These are phyloP conservation scores for Oryza officinalis DNA, from an alignment of 176 grass and related monocot species.

Conservation along the genomic window DNA sequence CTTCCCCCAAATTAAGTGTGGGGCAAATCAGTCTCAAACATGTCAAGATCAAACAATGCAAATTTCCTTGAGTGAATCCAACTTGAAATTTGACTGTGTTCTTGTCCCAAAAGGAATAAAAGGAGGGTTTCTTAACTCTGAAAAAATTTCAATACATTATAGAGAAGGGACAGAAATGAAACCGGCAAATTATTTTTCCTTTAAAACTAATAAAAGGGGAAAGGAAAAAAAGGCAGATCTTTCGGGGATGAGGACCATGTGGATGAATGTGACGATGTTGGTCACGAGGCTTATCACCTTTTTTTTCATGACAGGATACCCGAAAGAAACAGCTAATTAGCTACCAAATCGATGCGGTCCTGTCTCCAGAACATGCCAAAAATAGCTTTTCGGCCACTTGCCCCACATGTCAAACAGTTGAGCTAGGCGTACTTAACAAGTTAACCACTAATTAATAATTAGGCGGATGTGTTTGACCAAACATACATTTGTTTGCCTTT, in stretches of 20 bases:
- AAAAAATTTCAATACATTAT: too few relatives aligned
- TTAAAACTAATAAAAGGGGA: background rate
- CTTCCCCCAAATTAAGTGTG: too few relatives aligned
- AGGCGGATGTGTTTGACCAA: background rate
- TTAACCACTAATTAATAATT: background rate
- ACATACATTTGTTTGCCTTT: background rate
- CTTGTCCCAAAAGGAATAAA: too few relatives aligned
- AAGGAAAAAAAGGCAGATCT: background rate
- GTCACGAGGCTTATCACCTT: background rate
- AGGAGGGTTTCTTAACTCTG: too few relatives aligned
- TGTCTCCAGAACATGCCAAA: constrained; percentile 11
- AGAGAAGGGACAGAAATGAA: background rate
- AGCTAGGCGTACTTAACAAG: background rate
- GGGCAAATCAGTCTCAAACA: too few relatives aligned
- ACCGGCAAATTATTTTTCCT: background rate
- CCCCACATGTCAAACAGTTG: constrained; percentile 25
- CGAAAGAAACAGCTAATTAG: background rate
- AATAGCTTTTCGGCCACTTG: constrained; percentile 2
- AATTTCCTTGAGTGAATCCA: too few relatives aligned
- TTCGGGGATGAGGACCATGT: background rate
- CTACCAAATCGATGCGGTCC: background rate
- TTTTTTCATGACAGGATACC: background rate
- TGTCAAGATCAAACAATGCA: too few relatives aligned
- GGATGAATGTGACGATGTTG: background rate
- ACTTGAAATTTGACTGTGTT: too few relatives aligned